Conservation (phyloP, 495 filamentous ascomycete species). For the Xylaria castorea region DNA sequence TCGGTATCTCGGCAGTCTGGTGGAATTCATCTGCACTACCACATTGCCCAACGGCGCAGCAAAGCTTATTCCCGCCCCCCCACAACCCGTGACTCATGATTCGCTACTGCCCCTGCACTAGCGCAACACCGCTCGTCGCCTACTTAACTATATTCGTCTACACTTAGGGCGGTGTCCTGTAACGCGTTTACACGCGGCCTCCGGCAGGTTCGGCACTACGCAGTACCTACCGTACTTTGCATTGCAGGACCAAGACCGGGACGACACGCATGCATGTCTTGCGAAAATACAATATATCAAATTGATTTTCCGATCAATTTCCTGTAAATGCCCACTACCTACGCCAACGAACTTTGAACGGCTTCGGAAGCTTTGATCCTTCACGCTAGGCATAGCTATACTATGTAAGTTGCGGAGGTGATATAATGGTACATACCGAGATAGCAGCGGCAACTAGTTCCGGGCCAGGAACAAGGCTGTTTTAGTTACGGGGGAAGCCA, state of each 20-base stretch:
- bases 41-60: not conserved
- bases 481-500: not conserved
- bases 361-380: not conserved
- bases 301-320: not conserved
- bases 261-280: not conserved
- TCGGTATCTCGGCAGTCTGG: constrained; percentile 17
- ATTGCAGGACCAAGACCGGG: not conserved
- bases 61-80: constrained; percentile 16
- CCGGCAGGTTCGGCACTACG: not conserved
- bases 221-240: not conserved
- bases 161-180: not conserved
- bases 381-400: not conserved
- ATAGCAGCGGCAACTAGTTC: not conserved
- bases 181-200: not conserved
- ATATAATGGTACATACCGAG: not conserved
- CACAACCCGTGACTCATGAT: not conserved
- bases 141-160: not conserved
- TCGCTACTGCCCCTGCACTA: not conserved
- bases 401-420: not conserved
- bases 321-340: too few species aligned
- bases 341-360: not conserved
- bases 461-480: not conserved
- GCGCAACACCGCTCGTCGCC: not conserved
- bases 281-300: not conserved
- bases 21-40: constrained; percentile 1